Evolutionary conservation across 1,284 basidiomycete genomes (phyloP).

Genomic region (Ustanciosporium gigantosporum): DNA sequence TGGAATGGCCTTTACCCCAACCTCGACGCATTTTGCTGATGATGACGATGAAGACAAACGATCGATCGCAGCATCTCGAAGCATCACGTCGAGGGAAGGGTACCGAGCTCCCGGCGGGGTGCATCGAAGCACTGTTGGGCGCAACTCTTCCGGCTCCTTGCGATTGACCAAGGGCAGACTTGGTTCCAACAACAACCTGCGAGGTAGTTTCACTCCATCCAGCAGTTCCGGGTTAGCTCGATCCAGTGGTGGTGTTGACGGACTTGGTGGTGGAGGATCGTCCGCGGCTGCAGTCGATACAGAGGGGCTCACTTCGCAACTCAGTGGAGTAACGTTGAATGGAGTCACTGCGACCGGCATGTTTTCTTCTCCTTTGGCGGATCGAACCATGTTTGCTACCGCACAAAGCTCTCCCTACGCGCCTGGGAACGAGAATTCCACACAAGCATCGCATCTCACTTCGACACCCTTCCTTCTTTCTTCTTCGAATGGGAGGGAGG

Average conservation of each 20-base stretch:
- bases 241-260: neutral
- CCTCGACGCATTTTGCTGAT: neutral
- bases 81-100: conserved; percentile 14
- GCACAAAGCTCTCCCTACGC: too few relatives aligned
- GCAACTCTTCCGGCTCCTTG: conserved; percentile 21
- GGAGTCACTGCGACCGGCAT: conserved; percentile 7
- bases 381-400: neutral
- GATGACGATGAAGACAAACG: conserved; percentile 6
- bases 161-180: conserved; percentile 24
- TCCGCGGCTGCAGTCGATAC: neutral
- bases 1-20: neutral
- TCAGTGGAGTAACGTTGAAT: conserved; percentile 18
- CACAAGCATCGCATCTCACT: too few relatives aligned
- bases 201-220: conserved; percentile 7
- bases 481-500: too few relatives aligned
- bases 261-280: neutral
- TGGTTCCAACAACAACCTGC: conserved; percentile 14
- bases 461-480: too few relatives aligned
- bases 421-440: too few relatives aligned
- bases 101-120: conserved; percentile 7
- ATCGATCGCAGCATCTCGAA: conserved; percentile 8
- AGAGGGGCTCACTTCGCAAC: conserved; percentile 13
- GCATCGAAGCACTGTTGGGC: conserved; percentile 10
- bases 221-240: neutral
- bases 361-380: conserved; percentile 9